These are phyloP conservation scores for Blastomyces percursus DNA, from an alignment of 2,329 filamentous ascomycete genomes.

Conservation along the genomic window DNA sequence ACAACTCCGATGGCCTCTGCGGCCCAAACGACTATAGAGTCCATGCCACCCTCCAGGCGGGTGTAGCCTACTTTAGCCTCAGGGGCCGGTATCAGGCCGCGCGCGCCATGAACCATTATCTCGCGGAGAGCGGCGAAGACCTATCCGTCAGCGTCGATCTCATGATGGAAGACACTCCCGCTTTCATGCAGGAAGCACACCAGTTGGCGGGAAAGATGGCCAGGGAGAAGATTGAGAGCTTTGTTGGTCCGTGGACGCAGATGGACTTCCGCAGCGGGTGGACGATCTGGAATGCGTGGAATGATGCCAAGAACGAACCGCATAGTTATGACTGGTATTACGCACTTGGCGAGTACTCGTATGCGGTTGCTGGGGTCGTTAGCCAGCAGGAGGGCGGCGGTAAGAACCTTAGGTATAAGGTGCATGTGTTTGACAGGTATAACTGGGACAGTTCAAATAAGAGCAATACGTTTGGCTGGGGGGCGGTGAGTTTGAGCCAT, in stretches of 20 bases:
- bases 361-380: background rate
- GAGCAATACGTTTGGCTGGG: conserved; percentile 1
- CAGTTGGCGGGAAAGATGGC: background rate
- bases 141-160: background rate
- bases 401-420: background rate
- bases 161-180: background rate
- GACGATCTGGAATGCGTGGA: conserved; percentile 4
- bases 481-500: background rate
- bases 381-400: background rate
- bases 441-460: conserved; percentile 5
- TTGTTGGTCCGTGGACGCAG: background rate
- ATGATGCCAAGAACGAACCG: background rate
- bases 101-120: conserved; percentile 3
- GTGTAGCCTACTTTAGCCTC: background rate
- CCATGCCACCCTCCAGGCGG: background rate
- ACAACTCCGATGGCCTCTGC: background rate
- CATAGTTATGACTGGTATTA: conserved; percentile 5
- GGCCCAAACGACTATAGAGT: background rate
- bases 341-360: conserved; percentile 3
- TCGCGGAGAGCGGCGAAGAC: background rate
- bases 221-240: background rate
- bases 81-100: background rate
- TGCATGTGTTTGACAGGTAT: conserved; percentile 3
- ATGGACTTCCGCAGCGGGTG: background rate
- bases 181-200: background rate